A percentile compares a stretch with the other conserved stretches of the same genome.
These are phyloP conservation scores for Hippophae tibetana DNA, from an alignment of 306 rosid species.

Conservation along the genomic window DNA sequence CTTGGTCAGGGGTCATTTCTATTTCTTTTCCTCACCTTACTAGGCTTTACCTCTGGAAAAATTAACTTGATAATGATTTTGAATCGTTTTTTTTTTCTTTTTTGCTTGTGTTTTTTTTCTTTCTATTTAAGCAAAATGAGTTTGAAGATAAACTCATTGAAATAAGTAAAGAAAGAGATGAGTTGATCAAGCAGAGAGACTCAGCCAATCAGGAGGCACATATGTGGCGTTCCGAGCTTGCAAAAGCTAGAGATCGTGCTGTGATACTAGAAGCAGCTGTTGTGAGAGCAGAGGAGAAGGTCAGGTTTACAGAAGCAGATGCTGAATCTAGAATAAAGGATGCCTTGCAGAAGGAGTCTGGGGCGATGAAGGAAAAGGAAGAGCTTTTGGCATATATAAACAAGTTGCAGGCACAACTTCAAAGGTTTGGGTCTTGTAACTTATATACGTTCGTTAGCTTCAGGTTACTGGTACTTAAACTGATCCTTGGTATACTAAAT, in stretches of 20 bases:
- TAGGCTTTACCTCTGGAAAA: background rate
- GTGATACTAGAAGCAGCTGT: constrained; percentile 84
- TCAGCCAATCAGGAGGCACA: constrained; percentile 74
- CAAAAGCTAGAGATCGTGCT: constrained; percentile 84
- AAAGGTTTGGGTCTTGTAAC: constrained; percentile 54
- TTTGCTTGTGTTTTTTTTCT: constrained; percentile 11
- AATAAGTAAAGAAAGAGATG: constrained; percentile 70
- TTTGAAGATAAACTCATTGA: constrained; percentile 41
- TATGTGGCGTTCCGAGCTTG: constrained; percentile 97
- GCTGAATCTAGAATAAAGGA: constrained; percentile 78
- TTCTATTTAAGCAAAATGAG: constrained; percentile 46
- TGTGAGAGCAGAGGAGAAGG: constrained; percentile 87
- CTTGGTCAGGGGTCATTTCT: no score
- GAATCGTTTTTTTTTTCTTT: background rate
- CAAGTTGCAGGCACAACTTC: constrained; percentile 73
- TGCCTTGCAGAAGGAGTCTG: constrained; percentile 57
- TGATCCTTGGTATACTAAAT: no score
- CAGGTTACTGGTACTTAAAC: no score
- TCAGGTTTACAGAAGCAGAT: constrained; percentile 67
- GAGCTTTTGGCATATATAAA: constrained; percentile 79
- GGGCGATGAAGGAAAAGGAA: constrained; percentile 66
- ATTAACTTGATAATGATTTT: background rate
- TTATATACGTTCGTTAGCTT: constrained; percentile 6
- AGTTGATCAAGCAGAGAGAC: constrained; percentile 63
- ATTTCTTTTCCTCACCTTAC: background rate